A percentile compares a stretch with the other conserved stretches of the same genome.
These are phyloP conservation scores for Sarocladium strictum DNA, from an alignment of 2,329 filamentous ascomycete species.

Conservation along the genomic window DNA sequence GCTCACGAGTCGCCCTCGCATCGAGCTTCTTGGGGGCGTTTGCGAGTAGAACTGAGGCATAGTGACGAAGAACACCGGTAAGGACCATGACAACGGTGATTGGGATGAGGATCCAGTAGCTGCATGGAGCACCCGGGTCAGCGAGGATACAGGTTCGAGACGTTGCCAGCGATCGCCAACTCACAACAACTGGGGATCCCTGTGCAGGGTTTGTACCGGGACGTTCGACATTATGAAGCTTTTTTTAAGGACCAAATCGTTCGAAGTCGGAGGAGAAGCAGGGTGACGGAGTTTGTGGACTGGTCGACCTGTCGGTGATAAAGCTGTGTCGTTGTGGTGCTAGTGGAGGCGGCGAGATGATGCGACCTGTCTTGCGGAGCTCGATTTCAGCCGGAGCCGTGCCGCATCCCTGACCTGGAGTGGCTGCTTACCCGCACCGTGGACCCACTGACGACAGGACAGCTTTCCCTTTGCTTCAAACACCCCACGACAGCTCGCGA, in stretches of 20 bases:
- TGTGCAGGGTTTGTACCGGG: slow-evolving; percentile 88
- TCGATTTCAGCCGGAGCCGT: slow-evolving; percentile 16
- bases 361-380: slow-evolving; percentile 13
- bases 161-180: slow-evolving; percentile 25
- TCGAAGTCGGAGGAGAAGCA: background rate
- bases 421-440: background rate
- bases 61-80: slow-evolving; percentile 93
- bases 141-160: slow-evolving; percentile 4
- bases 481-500: slow-evolving; percentile 10
- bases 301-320: slow-evolving; percentile 9
- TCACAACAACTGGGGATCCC: slow-evolving; percentile 97
- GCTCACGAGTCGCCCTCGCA: slow-evolving; percentile 72
- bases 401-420: slow-evolving; percentile 9
- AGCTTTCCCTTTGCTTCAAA: slow-evolving; percentile 15
- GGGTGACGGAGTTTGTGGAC: background rate
- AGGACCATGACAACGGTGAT: slow-evolving; percentile 98
- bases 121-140: slow-evolving; percentile 30
- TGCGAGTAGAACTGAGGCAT: slow-evolving; percentile 87
- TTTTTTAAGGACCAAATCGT: background rate
- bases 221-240: slow-evolving; percentile 66
- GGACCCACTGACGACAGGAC: slow-evolving; percentile 14
- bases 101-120: slow-evolving; percentile 98
- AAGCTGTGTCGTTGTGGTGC: background rate
- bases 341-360: slow-evolving; percentile 2
- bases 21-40: slow-evolving; percentile 77